A percentile compares a stretch with the other conserved stretches of the same genome.
phyloP scores from a whole-genome alignment of 2,329 filamentous ascomycete species.

The Didymellaceae sp. region DNA sequence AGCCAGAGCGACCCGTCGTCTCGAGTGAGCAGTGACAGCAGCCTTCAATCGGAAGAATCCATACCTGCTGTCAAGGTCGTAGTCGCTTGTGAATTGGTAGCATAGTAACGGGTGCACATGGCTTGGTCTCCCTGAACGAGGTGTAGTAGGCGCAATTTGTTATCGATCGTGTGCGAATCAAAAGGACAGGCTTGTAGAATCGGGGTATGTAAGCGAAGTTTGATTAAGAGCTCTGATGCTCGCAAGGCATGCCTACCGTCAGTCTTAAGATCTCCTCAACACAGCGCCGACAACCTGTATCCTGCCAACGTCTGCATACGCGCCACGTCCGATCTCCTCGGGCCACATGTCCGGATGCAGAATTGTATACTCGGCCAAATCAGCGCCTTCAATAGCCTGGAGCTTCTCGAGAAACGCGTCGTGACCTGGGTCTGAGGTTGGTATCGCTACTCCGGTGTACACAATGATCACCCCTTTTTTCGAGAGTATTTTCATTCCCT shows the following conservation, averaged over 20 bases:
- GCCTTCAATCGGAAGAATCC: too few relatives aligned
- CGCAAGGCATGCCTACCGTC: not conserved
- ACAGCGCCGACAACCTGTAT: conserved; percentile 35
- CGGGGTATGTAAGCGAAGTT: too few relatives aligned
- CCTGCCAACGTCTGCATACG: conserved; percentile 32
- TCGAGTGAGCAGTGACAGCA: too few relatives aligned
- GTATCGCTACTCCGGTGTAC: conserved; percentile 33
- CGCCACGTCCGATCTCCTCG: conserved; percentile 32
- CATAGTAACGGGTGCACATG: too few relatives aligned
- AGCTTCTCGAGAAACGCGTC: conserved; percentile 29
- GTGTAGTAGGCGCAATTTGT: too few relatives aligned
- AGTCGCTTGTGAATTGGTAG: too few relatives aligned
- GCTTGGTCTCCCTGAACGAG: too few relatives aligned
- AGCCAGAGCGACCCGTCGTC: too few relatives aligned
- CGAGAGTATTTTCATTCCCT: conserved; percentile 27
- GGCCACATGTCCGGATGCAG: conserved; percentile 36
- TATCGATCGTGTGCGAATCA: too few relatives aligned
- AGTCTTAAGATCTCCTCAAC: conserved; percentile 13
- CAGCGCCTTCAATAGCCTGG: conserved; percentile 17
- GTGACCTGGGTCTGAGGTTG: conserved; percentile 21
- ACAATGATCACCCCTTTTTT: conserved; percentile 25
- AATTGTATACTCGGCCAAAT: conserved; percentile 28
- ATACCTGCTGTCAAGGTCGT: too few relatives aligned
- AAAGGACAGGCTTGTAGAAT: too few relatives aligned
- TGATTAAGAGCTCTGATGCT: too few relatives aligned